Base-by-base conservation (phyloP, 352 stramenopile species). In the Globisporangium heterothallicum region DNA sequence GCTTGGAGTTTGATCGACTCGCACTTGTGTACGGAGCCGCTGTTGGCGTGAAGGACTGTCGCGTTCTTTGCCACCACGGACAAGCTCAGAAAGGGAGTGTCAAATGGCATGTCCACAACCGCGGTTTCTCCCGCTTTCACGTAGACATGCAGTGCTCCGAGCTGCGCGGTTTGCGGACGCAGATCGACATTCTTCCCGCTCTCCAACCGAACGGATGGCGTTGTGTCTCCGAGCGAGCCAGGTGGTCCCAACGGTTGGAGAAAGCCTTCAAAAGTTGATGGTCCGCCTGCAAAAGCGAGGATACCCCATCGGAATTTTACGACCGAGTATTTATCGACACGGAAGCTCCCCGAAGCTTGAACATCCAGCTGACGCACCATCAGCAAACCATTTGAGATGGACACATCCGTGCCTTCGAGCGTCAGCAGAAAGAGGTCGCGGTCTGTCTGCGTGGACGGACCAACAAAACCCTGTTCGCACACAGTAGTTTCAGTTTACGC, bases 281-380 rank as follows among this genome's bases (percentile, higher is more conserved):
- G 66, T 35, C 42, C 56, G 12, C 55, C 58, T 5, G 70, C 68
- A 51, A 70, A 44, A 0, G 74, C 61, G 29, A 53, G 53, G 12
- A 87, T 36, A 42, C 57, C 46, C 12, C 42, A 36, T 22, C 52
- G 67, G 51, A 91, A 88, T 42, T 87, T 82, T n/a, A 84, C 48
- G 14, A 78, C 68, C 1, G 81, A 84, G 56, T 78, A 92, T 42
- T 84, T 84, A 49, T 92, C 81, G 45, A 92, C 60, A 2, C 60
- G 56, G 19, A 78, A 43, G 5, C 42, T 50, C 25, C 67, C 64
- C 8, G 49, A 41, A 38, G 72, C 68, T 36, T 53, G 34, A 7
- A 81, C 46, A 24, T 68, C 50, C 7, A 85, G 62, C 13, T 63
- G 48, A 12, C 72, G 52, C 3, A 75, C 62, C 51, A 85, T 62